Evolutionary conservation across 1,284 basidiomycete genomes (phyloP).

Genomic region (Ceraceosorus bombacis): DNA sequence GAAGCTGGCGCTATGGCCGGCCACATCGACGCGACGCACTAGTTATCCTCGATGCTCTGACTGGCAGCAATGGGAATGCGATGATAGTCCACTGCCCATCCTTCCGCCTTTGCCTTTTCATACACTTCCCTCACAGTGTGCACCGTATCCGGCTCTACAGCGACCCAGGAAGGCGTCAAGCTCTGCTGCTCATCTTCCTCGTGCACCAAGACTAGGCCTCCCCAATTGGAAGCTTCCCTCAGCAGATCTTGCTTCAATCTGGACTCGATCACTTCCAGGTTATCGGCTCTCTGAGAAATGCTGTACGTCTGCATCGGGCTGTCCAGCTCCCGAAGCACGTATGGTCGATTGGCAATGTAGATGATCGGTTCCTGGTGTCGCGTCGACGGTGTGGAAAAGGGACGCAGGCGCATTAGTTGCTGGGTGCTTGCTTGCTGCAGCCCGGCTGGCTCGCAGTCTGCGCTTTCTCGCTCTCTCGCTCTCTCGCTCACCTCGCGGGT

Average conservation of each 20-base stretch:
- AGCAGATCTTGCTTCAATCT: conserved; percentile 82
- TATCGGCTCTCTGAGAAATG: conserved; percentile 83
- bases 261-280: conserved; percentile 87
- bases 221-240: conserved; percentile 76
- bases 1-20: too few species aligned
- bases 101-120: conserved; percentile 61
- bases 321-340: conserved; percentile 86
- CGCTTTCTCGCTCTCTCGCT: conserved; percentile 34
- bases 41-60: conserved; percentile 43
- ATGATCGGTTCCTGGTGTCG: conserved; percentile 74
- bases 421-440: background rate
- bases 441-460: background rate
- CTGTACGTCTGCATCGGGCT: conserved; percentile 73
- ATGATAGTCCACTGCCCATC: conserved; percentile 65
- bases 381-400: conserved; percentile 15
- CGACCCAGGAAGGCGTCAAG: conserved; percentile 88
- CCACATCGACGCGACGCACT: conserved; percentile 9
- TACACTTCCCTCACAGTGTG: conserved; percentile 79
- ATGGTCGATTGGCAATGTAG: conserved; percentile 86
- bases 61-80: conserved; percentile 77
- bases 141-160: conserved; percentile 75
- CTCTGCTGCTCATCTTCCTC: conserved; percentile 54
- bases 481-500: conserved; percentile 52
- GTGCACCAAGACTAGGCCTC: conserved; percentile 85
- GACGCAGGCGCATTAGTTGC: conserved; percentile 1